Percentiles rank a stretch among this genome's conserved stretches.
These are phyloP conservation scores for Zizania palustris DNA, from an alignment of 202 grass and related monocot species.

Conservation along the genomic window DNA sequence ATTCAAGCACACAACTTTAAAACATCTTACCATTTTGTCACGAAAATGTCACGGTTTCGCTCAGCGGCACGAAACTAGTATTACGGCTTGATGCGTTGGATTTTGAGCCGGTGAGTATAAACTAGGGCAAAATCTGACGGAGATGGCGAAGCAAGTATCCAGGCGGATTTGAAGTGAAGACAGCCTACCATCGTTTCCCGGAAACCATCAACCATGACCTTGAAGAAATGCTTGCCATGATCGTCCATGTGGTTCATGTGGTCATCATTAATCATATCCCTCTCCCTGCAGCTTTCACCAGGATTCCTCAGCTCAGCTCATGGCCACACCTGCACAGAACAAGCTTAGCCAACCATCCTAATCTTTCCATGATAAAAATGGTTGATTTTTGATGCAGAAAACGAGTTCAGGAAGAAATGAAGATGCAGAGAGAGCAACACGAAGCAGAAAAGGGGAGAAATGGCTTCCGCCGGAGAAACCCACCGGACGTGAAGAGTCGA, in stretches of 20 bases:
- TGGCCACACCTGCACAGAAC: neutral
- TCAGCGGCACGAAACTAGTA: neutral
- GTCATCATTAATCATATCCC: neutral
- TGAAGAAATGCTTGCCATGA: conserved; percentile 38
- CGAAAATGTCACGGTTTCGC: conserved; percentile 26
- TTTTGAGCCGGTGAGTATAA: neutral
- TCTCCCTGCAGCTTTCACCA: neutral
- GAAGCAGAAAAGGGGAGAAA: neutral
- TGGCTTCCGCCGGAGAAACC: neutral
- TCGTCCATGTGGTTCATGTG: neutral
- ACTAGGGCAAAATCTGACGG: neutral
- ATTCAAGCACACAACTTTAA: no score
- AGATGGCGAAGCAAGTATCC: neutral
- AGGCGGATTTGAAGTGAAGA: neutral
- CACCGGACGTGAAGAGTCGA: neutral
- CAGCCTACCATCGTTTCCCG: conserved; percentile 39
- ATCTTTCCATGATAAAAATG: neutral
- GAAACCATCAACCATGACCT: conserved; percentile 46
- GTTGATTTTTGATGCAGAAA: neutral
- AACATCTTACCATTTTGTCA: conserved; percentile 45
- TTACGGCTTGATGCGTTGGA: neutral
- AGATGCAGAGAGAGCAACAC: neutral
- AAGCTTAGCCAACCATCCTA: neutral
- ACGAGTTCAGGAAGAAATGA: no score
- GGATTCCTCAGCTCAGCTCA: conserved; percentile 28